These are phyloP conservation scores for Malus sieversii DNA, from an alignment of 306 rosid species.

Conservation along the genomic window DNA sequence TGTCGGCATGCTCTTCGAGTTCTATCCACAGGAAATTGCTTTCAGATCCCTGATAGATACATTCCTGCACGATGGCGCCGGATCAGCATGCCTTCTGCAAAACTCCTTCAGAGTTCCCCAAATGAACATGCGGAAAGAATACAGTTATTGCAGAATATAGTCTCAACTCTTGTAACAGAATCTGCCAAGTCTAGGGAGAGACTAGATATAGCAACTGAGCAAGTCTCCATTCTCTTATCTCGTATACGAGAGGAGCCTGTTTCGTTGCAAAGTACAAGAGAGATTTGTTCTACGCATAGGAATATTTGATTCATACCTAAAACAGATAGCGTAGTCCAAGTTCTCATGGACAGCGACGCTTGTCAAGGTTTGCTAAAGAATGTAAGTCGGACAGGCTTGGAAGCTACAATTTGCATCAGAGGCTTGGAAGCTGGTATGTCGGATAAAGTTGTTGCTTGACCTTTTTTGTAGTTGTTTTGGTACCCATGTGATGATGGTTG, in stretches of 20 bases:
- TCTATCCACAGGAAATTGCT: slow-evolving; percentile 89
- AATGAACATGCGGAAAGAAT: slow-evolving; percentile 65
- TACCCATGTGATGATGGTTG: no score
- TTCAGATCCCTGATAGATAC: slow-evolving; percentile 87
- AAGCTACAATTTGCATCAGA: no score
- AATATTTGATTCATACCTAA: slow-evolving; percentile 25
- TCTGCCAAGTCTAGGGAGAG: slow-evolving; percentile 85
- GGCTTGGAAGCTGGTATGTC: no score
- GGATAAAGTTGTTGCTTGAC: no score
- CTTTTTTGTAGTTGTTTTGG: no score
- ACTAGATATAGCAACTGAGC: slow-evolving; percentile 74
- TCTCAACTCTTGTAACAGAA: slow-evolving; percentile 69
- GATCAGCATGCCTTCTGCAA: slow-evolving; percentile 56
- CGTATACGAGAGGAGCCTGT: slow-evolving; percentile 71
- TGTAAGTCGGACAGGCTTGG: neutral
- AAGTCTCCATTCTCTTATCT: slow-evolving; percentile 62
- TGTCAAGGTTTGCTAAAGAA: slow-evolving; percentile 9
- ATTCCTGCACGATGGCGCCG: slow-evolving; percentile 94
- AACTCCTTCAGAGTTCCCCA: slow-evolving; percentile 43
- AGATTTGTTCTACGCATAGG: slow-evolving; percentile 50
- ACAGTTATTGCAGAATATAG: slow-evolving; percentile 65
- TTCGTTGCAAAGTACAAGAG: slow-evolving; percentile 53
- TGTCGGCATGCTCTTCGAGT: slow-evolving; percentile 91
- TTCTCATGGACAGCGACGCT: slow-evolving; percentile 11
- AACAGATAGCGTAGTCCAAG: neutral